Evolutionary conservation across 495 filamentous ascomycete genomes (phyloP).

Genomic region (Baudoinia panamericana): DNA sequence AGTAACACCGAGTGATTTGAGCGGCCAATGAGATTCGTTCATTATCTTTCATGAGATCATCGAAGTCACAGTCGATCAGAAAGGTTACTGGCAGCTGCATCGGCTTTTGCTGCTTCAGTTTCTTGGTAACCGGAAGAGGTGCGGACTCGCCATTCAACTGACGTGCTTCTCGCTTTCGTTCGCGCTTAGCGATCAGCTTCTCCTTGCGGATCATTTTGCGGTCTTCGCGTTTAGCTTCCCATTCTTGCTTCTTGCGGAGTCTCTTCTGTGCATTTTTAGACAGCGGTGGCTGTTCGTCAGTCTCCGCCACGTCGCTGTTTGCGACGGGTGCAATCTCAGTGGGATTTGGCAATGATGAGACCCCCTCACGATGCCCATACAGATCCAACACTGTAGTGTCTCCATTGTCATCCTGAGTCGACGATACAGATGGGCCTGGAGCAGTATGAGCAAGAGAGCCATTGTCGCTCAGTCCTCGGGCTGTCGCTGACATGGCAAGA

Average conservation of each 20-base stretch:
- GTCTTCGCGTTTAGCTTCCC: constrained; percentile 53
- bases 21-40: constrained; percentile 69
- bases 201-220: constrained; percentile 62
- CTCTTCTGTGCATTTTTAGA: constrained; percentile 81
- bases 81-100: constrained; percentile 58
- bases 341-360: too few species aligned
- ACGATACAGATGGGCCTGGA: too few species aligned
- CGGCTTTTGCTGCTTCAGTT: constrained; percentile 27
- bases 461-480: too few species aligned
- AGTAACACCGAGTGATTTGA: constrained; percentile 80
- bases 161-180: constrained; percentile 38
- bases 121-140: not conserved
- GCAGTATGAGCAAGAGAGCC: too few species aligned
- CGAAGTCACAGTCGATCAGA: constrained; percentile 84
- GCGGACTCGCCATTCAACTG: not conserved
- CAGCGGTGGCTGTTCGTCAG: constrained; percentile 28
- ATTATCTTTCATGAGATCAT: constrained; percentile 70
- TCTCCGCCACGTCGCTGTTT: constrained; percentile 15
- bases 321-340: constrained; percentile 6
- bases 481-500: too few species aligned
- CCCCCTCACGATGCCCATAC: too few species aligned
- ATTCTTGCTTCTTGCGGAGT: constrained; percentile 47
- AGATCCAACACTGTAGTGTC: too few species aligned
- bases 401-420: too few species aligned
- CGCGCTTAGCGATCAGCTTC: constrained; percentile 51